These are phyloP conservation scores for Triticum monococcum DNA, from an alignment of 176 grass and related monocot species.

Conservation along the genomic window DNA sequence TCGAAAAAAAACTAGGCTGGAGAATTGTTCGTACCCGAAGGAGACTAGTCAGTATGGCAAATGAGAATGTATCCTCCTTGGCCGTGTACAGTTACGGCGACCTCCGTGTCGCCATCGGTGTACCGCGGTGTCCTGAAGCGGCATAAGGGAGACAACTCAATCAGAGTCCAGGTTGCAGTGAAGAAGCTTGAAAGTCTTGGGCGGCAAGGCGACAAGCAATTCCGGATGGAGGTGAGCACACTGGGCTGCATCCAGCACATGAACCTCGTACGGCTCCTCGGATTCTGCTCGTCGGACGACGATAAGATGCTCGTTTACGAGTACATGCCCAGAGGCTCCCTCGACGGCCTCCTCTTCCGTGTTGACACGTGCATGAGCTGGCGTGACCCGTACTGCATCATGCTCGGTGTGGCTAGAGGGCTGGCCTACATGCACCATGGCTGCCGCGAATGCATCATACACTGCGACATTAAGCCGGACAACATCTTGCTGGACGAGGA, in stretches of 20 bases:
- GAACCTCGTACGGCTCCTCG: too few species aligned
- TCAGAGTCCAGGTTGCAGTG: not conserved
- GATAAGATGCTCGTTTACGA: not conserved
- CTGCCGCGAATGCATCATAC: conserved; percentile 51
- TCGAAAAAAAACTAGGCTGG: not conserved
- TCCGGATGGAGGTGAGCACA: not conserved
- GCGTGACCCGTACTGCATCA: not conserved
- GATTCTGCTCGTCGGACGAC: not conserved
- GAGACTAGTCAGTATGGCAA: not conserved
- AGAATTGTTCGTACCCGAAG: not conserved
- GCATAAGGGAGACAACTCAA: not conserved
- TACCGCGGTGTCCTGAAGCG: not conserved
- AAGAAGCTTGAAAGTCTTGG: conserved; percentile 12
- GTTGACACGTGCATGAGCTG: not conserved
- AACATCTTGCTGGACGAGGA: conserved; percentile 42
- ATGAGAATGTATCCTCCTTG: not conserved
- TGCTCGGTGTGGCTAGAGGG: not conserved
- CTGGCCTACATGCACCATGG: not conserved
- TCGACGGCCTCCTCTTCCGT: not conserved
- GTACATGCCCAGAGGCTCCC: not conserved
- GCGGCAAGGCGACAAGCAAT: conserved; percentile 5
- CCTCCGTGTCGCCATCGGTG: not conserved
- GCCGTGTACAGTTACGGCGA: too few species aligned
- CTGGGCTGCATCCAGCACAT: not conserved
- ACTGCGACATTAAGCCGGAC: conserved; percentile 54